Base-by-base conservation (phyloP, 495 filamentous ascomycete genomes). In the Jackrogersella multiformis region DNA sequence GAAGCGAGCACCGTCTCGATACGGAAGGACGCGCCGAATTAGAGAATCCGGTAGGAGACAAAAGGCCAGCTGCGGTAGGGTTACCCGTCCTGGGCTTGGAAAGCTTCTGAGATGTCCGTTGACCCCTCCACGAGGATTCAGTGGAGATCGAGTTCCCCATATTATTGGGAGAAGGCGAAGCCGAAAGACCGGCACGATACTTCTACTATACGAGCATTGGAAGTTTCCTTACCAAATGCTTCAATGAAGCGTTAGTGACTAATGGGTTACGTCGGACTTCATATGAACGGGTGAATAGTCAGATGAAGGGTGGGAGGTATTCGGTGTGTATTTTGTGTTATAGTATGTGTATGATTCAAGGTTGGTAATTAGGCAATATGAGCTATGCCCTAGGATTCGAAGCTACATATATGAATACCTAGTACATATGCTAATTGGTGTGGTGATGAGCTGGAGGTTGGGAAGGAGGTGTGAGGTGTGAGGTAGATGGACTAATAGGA, bases 121-220 rank as follows among this genome's bases (percentile, higher is more conserved):
- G 69, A 56, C 70, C 56, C 64, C 69, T 77, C 75, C 72, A 70
- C 38, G 72, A 67, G 52, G 75, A 72, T 73, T 82, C 80, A 36
- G 69, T 54, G 58, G 81, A 84, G 56, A 79, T 74, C 21, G 77
- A 69, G 64, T 83, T 84, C 49, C 81, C 81, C 81, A 84, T 84
- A 24, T 39, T 69, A 54, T 61, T 66, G 48, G 44, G 38, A 21
- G 62, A 52, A 48, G 55, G 34, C 53, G 55, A 69, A 58, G 65
- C 70, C 66, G 69, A 69, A 28, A 53, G 24, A 51, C 55, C 68
- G 70, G 61, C 72, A 71, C 63, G 68, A 73, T 71, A 34, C 23
- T 61, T 70, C 69, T 76, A 55, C 69, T 81, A 82, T 75, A 71
- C 76, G 60, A 72, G 69, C 72, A 75, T 77, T 76, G 73, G 53